These are phyloP conservation scores for Bimuria novae-zelandiae DNA, from an alignment of 2,329 filamentous ascomycete genomes.

Conservation along the genomic window DNA sequence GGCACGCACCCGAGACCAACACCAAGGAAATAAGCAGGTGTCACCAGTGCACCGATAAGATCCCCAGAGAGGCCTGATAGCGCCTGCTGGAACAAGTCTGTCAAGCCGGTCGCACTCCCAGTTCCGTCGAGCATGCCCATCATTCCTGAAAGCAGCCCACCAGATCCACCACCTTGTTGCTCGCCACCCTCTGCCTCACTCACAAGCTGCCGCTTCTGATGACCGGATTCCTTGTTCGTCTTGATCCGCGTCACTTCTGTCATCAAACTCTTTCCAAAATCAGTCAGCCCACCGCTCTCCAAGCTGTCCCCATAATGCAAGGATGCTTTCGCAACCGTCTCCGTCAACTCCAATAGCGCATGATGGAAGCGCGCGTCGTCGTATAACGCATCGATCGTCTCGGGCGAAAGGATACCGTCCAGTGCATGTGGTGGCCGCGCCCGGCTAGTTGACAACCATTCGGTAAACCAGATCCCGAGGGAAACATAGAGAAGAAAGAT, in stretches of 20 bases:
- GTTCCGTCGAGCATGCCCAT: constrained; percentile 11
- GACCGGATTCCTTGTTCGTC: neutral
- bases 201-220: constrained; percentile 11
- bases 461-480: constrained; percentile 21
- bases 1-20: constrained; percentile 34
- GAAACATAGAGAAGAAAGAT: constrained; percentile 24
- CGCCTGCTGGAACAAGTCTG: constrained; percentile 10
- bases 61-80: constrained; percentile 18
- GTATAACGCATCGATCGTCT: constrained; percentile 31
- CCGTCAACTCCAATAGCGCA: constrained; percentile 28
- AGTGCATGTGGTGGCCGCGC: constrained; percentile 12
- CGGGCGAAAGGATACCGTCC: constrained; percentile 21
- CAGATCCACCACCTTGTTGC: neutral
- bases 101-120: constrained; percentile 17
- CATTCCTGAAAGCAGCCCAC: constrained; percentile 4
- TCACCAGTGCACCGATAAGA: constrained; percentile 22
- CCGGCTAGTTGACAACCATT: constrained; percentile 9
- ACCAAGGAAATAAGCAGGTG: constrained; percentile 35
- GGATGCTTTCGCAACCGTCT: constrained; percentile 27
- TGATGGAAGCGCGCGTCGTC: constrained; percentile 27
- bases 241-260: constrained; percentile 15
- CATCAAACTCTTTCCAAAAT: constrained; percentile 23
- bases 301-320: constrained; percentile 22
- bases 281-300: constrained; percentile 15
- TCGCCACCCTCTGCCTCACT: neutral